Conservation (phyloP, 371 early-diverging fungal genomes). For the Mucor piriformis region DNA sequence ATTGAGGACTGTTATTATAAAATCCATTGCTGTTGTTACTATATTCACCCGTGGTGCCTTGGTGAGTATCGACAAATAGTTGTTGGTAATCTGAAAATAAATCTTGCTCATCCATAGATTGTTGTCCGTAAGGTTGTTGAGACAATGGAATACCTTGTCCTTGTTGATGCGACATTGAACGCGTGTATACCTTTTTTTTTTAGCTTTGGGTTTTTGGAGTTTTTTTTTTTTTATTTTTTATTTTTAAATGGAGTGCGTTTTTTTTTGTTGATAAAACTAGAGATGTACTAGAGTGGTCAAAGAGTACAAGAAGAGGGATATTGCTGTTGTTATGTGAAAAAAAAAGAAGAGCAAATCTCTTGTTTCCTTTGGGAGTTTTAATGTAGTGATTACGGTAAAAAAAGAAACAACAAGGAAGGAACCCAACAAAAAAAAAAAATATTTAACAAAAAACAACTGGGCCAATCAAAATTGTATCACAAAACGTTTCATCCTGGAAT, state of each 20-base stretch:
- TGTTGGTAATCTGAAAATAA: slow-evolving; percentile 10
- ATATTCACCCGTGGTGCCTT: not conserved
- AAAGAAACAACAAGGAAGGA: no score
- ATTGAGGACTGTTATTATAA: slow-evolving; percentile 24
- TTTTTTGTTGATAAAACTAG: no score
- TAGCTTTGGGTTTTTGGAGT: not conserved
- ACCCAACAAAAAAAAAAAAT: not conserved
- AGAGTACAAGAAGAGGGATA: no score
- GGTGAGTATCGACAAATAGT: slow-evolving; percentile 17
- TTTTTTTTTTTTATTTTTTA: slow-evolving; percentile 1
- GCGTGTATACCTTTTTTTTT: not conserved
- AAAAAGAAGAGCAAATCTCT: no score
- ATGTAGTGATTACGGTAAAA: not conserved
- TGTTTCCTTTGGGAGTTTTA: not conserved
- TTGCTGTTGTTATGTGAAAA: no score
- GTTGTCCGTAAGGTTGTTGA: slow-evolving; percentile 5
- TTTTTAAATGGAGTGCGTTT: not conserved
- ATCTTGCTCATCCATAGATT: slow-evolving; percentile 13
- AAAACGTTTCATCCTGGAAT: not conserved
- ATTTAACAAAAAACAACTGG: not conserved
- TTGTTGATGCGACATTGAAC: slow-evolving; percentile 3
- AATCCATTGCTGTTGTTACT: not conserved
- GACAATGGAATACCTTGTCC: slow-evolving; percentile 1
- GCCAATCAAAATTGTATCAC: not conserved
- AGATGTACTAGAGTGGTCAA: no score